phyloP scores from a whole-genome alignment of 2,329 filamentous ascomycete species.

The Xylaria multiplex region DNA sequence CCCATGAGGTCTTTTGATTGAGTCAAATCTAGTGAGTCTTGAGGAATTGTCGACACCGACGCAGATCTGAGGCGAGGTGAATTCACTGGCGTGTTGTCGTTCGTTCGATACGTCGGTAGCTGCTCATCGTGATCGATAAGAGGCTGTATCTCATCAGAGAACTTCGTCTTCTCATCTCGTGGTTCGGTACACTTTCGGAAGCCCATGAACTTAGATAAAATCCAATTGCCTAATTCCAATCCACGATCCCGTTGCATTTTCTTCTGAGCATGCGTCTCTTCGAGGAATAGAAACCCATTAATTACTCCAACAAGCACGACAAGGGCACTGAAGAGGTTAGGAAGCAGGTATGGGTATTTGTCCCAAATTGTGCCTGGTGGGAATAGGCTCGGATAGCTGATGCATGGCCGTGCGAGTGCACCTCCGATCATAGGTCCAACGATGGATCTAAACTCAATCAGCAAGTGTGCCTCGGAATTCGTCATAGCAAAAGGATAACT shows the following conservation, averaged over 20 bases:
- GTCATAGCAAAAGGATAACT: conserved; percentile 52
- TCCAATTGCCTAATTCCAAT: conserved; percentile 77
- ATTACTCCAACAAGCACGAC: conserved; percentile 73
- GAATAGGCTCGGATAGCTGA: conserved; percentile 82
- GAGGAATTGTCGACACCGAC: conserved; percentile 48
- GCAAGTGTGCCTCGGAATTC: conserved; percentile 28
- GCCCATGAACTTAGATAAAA: conserved; percentile 61
- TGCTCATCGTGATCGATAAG: conserved; percentile 70
- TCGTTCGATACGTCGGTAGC: conserved; percentile 75
- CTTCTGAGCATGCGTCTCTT: conserved; percentile 90
- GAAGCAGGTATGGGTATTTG: conserved; percentile 81
- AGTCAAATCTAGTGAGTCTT: conserved; percentile 53
- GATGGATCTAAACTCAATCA: conserved; percentile 73
- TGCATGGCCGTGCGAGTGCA: conserved; percentile 85
- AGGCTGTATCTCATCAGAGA: conserved; percentile 63
- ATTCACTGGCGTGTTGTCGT: conserved; percentile 62
- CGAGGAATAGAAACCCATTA: conserved; percentile 74
- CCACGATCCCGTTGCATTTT: conserved; percentile 81
- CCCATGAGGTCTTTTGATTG: conserved; percentile 39
- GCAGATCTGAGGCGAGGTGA: conserved; percentile 51
- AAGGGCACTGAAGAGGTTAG: conserved; percentile 66
- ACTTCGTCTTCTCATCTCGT: conserved; percentile 52
- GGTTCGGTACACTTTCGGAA: conserved; percentile 51
- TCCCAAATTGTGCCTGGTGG: conserved; percentile 80
- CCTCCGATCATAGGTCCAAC: conserved; percentile 92